These are phyloP conservation scores for Cercospora sesami DNA, from an alignment of 2,329 filamentous ascomycete genomes.

Conservation along the genomic window DNA sequence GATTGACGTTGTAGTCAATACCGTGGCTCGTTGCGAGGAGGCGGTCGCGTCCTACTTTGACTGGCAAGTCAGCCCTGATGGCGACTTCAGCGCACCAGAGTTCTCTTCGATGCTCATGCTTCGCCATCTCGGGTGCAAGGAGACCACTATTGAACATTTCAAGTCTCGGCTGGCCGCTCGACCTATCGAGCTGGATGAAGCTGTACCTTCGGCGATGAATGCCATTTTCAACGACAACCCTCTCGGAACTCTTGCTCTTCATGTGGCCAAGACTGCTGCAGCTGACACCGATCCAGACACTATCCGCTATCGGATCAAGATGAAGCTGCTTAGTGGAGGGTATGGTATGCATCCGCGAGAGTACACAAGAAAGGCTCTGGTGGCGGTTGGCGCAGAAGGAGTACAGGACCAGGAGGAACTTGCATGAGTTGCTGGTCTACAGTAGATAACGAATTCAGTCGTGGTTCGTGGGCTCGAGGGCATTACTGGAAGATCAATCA, in stretches of 20 bases:
- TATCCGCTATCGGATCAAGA: constrained; percentile 3
- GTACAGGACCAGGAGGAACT: not conserved
- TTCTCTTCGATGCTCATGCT: constrained; percentile 7
- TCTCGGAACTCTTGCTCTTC: constrained; percentile 1
- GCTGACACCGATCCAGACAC: not conserved
- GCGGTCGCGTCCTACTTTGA: constrained; percentile 9
- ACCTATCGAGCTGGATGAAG: not conserved
- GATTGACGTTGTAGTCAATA: constrained; percentile 10
- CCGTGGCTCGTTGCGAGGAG: not conserved
- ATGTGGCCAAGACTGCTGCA: not conserved
- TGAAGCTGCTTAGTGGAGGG: constrained; percentile 4
- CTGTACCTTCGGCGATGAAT: not conserved
- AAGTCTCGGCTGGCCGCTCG: not conserved
- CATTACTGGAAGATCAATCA: not conserved
- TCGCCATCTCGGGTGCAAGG: constrained; percentile 1
- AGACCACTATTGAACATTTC: not conserved
- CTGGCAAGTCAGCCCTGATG: constrained; percentile 16
- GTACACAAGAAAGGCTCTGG: constrained; percentile 3
- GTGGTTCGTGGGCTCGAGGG: not conserved
- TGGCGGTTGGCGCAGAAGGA: not conserved
- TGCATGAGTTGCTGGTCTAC: not conserved
- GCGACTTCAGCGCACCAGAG: constrained; percentile 11
- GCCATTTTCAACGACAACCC: not conserved
- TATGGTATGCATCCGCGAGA: constrained; percentile 8
- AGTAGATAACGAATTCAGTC: not conserved